Percentiles rank a stretch among this genome's conserved stretches.
These are phyloP conservation scores for Selaginella moellendorffii DNA, from an alignment of 75 land plant species.

Conservation along the genomic window DNA sequence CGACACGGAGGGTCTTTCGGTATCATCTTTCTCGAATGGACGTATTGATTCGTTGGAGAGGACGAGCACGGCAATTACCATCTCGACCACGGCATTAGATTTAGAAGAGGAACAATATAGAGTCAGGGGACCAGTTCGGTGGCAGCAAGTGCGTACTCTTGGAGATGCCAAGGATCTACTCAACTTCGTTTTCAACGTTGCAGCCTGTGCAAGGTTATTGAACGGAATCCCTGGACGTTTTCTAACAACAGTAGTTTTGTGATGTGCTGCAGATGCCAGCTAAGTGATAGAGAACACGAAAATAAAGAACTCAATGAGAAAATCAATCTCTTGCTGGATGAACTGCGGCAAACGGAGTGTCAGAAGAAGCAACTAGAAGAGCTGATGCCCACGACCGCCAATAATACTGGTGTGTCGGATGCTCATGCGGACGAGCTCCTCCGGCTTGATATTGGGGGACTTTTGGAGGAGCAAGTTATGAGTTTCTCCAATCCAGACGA, in stretches of 20 bases:
- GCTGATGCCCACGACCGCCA: slow-evolving; percentile 14
- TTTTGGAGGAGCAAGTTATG: background rate
- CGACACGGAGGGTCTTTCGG: background rate
- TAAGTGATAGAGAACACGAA: slow-evolving; percentile 59
- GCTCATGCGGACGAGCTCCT: background rate
- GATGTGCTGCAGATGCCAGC: slow-evolving; percentile 48
- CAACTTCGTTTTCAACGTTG: slow-evolving; percentile 60
- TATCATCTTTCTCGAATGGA: background rate
- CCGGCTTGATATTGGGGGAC: background rate
- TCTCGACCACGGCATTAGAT: background rate
- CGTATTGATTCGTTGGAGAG: background rate
- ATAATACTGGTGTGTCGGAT: background rate
- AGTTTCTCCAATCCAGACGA: background rate
- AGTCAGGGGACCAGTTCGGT: slow-evolving; percentile 60
- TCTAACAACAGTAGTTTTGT: too few species aligned
- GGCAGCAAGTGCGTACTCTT: slow-evolving; percentile 89
- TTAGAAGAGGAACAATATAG: slow-evolving; percentile 84
- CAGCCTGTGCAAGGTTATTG: slow-evolving; percentile 77
- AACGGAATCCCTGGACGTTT: too few species aligned
- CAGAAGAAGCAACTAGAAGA: slow-evolving; percentile 58
- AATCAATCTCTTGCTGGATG: slow-evolving; percentile 50
- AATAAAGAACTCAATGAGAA: slow-evolving; percentile 79
- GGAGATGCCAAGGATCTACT: slow-evolving; percentile 82
- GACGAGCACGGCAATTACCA: background rate
- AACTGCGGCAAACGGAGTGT: slow-evolving; percentile 57